Base-by-base conservation (phyloP, 495 filamentous ascomycete genomes). In the Ramalina intermedia region DNA sequence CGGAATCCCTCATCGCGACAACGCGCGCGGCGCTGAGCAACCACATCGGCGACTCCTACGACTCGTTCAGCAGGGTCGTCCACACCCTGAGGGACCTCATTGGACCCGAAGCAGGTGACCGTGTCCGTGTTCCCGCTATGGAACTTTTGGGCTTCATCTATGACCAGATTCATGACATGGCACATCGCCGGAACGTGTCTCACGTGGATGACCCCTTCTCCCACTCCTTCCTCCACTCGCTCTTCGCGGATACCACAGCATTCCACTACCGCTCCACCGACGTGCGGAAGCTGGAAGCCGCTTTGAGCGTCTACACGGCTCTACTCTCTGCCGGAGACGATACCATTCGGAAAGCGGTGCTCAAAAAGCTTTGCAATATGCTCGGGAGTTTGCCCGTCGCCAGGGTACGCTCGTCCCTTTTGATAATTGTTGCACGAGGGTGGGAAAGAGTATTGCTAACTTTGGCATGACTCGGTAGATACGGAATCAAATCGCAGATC, bases 221-320 rank as follows among this genome's bases (percentile, higher is more conserved):
- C 7, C 42, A 27, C n/a, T 27, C 17, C 18, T 41, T 41, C 4
- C 14, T 17, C 71, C 17, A 49, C 38, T 35, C 48, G 20, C 60
- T 94, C 17, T 87, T 88, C 48, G 65, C 77, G 27, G 63, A 76
- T 13, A 73, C 79, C 8, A 86, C 90, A 54, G 85, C 82, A 62
- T 71, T 85, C 4, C 85, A 87, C 56, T 87, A 81, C 69, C 89
- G 87, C 65, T 82, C 84, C 9, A 72, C 75, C 11, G 87, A 84
- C 58, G 76, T 94, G 5, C 70, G 75, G 24, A 85, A 88, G 55
- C 68, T 96, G 9, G 76, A 84, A 59, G 83, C 85, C 1, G 86
- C 84, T 16, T 66, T 93, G 39, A 78, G 75, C 48, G 73, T 87
- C 5, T 96, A 95, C 63, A 74, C 79, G 5, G 78, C 78, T 14